phyloP scores from a whole-genome alignment of 75 land plant species.

The Adiantum capillusveneris region DNA sequence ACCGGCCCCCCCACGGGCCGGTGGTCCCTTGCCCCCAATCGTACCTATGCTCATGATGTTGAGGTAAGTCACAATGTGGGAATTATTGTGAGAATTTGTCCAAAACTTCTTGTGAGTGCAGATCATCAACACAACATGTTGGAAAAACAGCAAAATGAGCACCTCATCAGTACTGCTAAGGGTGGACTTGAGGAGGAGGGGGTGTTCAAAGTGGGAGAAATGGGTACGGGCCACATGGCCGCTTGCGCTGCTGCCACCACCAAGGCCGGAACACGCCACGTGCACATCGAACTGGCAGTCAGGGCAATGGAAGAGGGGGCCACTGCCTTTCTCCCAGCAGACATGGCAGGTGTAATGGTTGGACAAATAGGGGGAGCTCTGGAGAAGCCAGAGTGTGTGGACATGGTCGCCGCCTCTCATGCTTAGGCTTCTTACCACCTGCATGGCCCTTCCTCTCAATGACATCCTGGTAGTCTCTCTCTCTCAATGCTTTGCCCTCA shows the following conservation, averaged over 20 bases:
- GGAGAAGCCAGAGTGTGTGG: neutral
- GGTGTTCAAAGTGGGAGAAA: neutral
- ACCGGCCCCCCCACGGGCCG: no score
- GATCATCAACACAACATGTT: no score
- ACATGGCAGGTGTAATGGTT: neutral
- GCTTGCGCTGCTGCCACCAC: neutral
- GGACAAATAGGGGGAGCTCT: neutral
- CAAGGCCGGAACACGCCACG: neutral
- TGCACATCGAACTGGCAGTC: conserved; percentile 1
- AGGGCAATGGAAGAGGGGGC: neutral
- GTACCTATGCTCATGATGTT: no score
- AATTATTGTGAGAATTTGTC: no score
- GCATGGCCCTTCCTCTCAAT: no score
- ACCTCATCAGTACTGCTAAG: neutral
- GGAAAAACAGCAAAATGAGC: no score
- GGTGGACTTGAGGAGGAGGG: neutral
- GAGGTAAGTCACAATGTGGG: no score
- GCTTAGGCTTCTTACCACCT: no score
- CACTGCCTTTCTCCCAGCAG: conserved; percentile 4
- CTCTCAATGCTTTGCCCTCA: no score
- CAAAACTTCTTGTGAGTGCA: no score
- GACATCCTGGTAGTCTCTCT: no score
- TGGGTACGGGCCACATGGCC: neutral
- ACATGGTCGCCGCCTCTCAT: neutral
- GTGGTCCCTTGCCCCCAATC: no score